These are phyloP conservation scores for Trichothecium roseum DNA, from an alignment of 2,329 filamentous ascomycete genomes.

Conservation along the genomic window DNA sequence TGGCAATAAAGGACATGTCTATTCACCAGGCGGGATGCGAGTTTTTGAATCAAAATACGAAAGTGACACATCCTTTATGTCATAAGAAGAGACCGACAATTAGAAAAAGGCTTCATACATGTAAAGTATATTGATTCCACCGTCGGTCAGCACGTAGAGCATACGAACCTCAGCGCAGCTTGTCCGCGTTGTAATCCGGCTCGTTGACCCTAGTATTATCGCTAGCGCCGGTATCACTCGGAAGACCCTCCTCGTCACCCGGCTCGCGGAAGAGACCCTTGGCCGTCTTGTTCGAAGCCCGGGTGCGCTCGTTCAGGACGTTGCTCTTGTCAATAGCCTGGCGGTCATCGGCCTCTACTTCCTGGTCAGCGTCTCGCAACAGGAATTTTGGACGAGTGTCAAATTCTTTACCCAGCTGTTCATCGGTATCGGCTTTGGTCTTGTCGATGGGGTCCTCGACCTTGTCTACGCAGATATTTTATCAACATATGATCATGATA, in stretches of 20 bases:
- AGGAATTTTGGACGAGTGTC: too few relatives aligned
- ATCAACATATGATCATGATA: too few relatives aligned
- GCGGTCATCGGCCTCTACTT: slow-evolving; percentile 4
- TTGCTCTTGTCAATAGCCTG: slow-evolving; percentile 10
- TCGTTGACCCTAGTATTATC: not conserved
- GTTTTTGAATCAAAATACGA: too few relatives aligned
- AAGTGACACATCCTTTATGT: too few relatives aligned
- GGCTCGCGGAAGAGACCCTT: slow-evolving; percentile 6
- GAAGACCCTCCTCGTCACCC: slow-evolving; percentile 7
- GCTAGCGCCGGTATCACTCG: slow-evolving; percentile 4
- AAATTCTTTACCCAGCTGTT: slow-evolving; percentile 22
- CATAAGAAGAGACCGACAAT: too few relatives aligned
- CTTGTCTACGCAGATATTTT: slow-evolving; percentile 2
- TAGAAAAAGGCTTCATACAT: not conserved
- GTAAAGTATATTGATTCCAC: not conserved
- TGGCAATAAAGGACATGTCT: too few relatives aligned
- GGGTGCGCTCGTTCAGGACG: slow-evolving; percentile 7
- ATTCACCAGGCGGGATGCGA: too few relatives aligned
- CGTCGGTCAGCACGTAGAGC: not conserved
- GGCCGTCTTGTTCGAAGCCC: slow-evolving; percentile 3
- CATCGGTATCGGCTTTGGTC: slow-evolving; percentile 19
- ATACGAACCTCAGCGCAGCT: not conserved
- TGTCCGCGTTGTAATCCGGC: not conserved
- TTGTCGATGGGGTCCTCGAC: slow-evolving; percentile 22
- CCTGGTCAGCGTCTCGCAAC: not conserved